These are phyloP conservation scores for Yamadazyma epiphylla DNA, from an alignment of 1,139 yeast genomes.

Conservation along the genomic window DNA sequence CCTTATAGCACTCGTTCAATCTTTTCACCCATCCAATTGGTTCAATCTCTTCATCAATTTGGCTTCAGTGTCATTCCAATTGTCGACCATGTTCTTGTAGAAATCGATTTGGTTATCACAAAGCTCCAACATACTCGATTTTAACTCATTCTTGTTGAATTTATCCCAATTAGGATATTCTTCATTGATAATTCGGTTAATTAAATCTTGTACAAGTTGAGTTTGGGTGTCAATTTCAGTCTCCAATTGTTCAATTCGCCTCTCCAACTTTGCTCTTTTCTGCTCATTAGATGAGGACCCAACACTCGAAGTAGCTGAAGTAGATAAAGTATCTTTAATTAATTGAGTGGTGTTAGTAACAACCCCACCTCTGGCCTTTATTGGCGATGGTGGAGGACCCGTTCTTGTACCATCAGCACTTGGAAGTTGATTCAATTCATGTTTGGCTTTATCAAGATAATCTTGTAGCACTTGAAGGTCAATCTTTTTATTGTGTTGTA, in stretches of 20 bases:
- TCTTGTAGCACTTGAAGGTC: constrained; percentile 86
- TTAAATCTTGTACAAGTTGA: constrained; percentile 48
- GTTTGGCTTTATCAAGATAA: constrained; percentile 65
- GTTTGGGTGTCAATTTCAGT: constrained; percentile 57
- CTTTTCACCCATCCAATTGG: too few relatives aligned
- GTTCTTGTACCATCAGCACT: constrained; percentile 10
- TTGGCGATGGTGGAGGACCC: constrained; percentile 31
- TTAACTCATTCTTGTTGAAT: constrained; percentile 75
- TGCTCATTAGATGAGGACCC: constrained; percentile 37
- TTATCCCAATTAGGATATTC: constrained; percentile 83
- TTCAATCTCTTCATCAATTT: constrained; percentile 38
- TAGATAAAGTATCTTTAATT: constrained; percentile 44
- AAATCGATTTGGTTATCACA: constrained; percentile 77
- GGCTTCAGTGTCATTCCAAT: constrained; percentile 64
- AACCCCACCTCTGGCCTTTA: constrained; percentile 26
- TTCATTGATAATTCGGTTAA: constrained; percentile 68
- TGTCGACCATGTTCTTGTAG: constrained; percentile 65
- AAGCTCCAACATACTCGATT: constrained; percentile 61
- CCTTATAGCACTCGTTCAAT: too few relatives aligned
- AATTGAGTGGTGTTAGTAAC: constrained; percentile 44
- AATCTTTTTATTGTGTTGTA: constrained; percentile 86
- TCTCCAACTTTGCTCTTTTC: constrained; percentile 31
- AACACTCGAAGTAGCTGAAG: constrained; percentile 40
- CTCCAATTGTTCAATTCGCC: constrained; percentile 33
- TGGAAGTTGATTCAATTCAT: constrained; percentile 43